Conservation (phyloP, 106 monocot genomes). For the Allium sativum region DNA sequence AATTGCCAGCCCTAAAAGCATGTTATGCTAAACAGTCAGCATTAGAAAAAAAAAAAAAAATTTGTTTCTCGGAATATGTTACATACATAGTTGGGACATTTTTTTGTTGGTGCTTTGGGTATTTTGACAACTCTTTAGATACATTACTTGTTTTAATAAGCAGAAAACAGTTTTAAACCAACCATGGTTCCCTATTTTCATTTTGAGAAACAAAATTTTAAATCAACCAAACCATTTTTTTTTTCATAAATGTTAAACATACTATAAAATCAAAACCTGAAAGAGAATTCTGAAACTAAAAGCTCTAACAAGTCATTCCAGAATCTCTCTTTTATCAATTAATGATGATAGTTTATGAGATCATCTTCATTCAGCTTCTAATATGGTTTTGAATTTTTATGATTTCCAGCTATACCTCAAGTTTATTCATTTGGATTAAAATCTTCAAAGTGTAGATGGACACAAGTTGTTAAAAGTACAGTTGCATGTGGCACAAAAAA, state of each 20-base stretch:
- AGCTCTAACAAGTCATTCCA: neutral
- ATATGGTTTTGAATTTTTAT: neutral
- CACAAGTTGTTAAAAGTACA: neutral
- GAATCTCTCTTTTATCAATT: neutral
- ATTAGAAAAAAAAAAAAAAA: no score
- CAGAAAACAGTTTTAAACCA: neutral
- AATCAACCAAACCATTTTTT: no score
- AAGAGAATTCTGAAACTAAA: no score
- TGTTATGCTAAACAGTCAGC: no score
- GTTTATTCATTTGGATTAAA: constrained; percentile 19
- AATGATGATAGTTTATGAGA: neutral
- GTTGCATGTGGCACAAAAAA: constrained; percentile 20
- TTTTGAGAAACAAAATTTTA: no score
- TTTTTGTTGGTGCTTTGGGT: no score
- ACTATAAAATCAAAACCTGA: no score
- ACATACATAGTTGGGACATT: no score
- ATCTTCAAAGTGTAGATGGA: constrained; percentile 1
- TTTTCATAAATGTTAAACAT: no score
- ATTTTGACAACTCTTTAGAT: no score
- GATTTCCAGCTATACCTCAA: constrained; percentile 17
- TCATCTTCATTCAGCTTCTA: neutral
- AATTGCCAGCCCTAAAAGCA: no score
- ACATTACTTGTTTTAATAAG: neutral
- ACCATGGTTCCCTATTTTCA: neutral
- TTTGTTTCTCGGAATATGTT: no score